These are phyloP conservation scores for Candida mesenterica DNA, from an alignment of 1,139 yeast genomes.

Conservation along the genomic window DNA sequence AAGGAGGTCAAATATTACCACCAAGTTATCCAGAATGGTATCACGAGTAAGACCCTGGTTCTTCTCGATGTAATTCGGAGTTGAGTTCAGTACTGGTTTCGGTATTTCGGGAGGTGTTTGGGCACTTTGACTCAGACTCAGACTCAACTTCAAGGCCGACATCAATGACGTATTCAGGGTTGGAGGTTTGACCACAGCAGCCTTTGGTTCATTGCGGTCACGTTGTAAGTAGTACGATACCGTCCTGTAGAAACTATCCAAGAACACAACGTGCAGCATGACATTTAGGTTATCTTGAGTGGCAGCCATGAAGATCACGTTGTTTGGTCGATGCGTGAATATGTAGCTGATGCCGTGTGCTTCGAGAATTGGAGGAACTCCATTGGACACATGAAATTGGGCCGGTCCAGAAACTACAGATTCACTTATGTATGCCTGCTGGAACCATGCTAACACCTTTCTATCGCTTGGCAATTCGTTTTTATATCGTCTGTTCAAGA, in stretches of 20 bases:
- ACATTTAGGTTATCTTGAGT: constrained; percentile 35
- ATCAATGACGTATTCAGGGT: too few relatives aligned
- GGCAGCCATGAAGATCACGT: constrained; percentile 32
- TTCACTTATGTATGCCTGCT: constrained; percentile 10
- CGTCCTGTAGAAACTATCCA: constrained; percentile 32
- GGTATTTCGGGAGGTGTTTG: constrained; percentile 2
- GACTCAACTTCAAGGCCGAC: too few relatives aligned
- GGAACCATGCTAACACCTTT: constrained; percentile 27
- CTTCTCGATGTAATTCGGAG: constrained; percentile 7
- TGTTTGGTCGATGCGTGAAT: constrained; percentile 29
- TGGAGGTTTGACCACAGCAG: too few relatives aligned
- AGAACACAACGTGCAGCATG: constrained; percentile 42
- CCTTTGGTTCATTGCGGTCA: constrained; percentile 2
- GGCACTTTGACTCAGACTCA: constrained; percentile 1
- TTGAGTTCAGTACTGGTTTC: background rate
- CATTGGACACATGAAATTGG: background rate
- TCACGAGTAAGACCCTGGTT: constrained; percentile 20
- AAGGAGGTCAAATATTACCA: constrained; percentile 39
- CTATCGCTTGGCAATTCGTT: constrained; percentile 30
- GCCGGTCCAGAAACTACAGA: constrained; percentile 21
- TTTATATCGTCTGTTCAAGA: constrained; percentile 37
- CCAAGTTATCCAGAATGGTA: constrained; percentile 37
- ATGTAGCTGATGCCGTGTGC: constrained; percentile 32
- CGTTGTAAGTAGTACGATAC: constrained; percentile 29
- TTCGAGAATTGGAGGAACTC: constrained; percentile 26